A percentile compares a stretch with the other conserved stretches of the same genome.
Evolutionary conservation across 176 grass and related monocot species (phyloP).

Genomic region (Ensete ventricosum): DNA sequence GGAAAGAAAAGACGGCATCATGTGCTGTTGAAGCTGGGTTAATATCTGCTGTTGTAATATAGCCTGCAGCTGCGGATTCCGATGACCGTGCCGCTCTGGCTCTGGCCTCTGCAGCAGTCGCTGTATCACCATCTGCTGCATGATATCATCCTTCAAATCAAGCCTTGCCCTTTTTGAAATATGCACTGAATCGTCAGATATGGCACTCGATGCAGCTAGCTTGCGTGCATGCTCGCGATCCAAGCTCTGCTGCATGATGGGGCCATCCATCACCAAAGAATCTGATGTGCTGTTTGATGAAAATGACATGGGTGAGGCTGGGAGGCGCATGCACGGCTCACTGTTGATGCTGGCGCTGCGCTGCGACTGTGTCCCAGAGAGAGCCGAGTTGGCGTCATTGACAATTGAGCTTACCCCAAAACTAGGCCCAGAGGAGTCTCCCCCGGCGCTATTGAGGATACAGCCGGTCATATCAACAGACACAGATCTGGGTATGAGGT

Average conservation of each 20-base stretch:
- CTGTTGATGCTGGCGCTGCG: slow-evolving; percentile 66
- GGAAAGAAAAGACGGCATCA: slow-evolving; percentile 52
- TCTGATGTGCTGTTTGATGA: slow-evolving; percentile 90
- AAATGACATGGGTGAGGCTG: slow-evolving; percentile 88
- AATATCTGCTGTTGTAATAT: slow-evolving; percentile 70
- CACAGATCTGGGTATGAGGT: slow-evolving; percentile 31
- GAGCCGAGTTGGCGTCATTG: slow-evolving; percentile 69
- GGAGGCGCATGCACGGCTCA: slow-evolving; percentile 77
- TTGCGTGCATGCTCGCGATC: slow-evolving; percentile 65
- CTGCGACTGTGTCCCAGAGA: slow-evolving; percentile 65
- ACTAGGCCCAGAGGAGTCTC: slow-evolving; percentile 68
- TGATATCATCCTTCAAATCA: slow-evolving; percentile 61
- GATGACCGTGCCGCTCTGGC: slow-evolving; percentile 44
- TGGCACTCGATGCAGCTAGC: slow-evolving; percentile 59
- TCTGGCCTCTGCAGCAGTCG: slow-evolving; percentile 48
- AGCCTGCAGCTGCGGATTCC: slow-evolving; percentile 67
- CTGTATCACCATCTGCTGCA: slow-evolving; percentile 61
- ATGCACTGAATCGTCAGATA: slow-evolving; percentile 38
- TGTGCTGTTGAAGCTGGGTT: slow-evolving; percentile 32
- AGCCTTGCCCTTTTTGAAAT: slow-evolving; percentile 60
- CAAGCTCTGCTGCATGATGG: slow-evolving; percentile 69
- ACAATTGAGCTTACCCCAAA: slow-evolving; percentile 77
- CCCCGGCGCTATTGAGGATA: slow-evolving; percentile 36
- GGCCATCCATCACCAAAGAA: slow-evolving; percentile 74
- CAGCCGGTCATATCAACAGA: slow-evolving; percentile 38